Percentiles rank a stretch among this genome's conserved stretches.
Evolutionary conservation across 805 yeast genomes (phyloP).

Genomic region (Cyberlindnera maritima): DNA sequence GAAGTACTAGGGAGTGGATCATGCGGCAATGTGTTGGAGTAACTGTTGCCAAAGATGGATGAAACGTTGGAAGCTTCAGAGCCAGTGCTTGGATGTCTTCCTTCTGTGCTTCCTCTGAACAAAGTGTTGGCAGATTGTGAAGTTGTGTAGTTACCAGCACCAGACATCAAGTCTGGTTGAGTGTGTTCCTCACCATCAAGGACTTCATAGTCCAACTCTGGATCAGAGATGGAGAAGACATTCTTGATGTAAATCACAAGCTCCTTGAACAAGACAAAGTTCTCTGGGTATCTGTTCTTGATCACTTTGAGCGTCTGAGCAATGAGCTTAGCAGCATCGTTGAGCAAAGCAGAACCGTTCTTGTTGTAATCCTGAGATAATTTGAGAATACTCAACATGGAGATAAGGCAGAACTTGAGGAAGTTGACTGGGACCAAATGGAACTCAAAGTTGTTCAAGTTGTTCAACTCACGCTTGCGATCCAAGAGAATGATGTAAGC

Average conservation of each 20-base stretch:
- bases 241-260: constrained; percentile 7
- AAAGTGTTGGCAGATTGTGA: not conserved
- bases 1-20: not conserved
- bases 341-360: constrained; percentile 9
- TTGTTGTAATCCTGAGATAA: constrained; percentile 10
- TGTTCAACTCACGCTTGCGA: constrained; percentile 21
- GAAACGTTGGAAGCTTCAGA: constrained; percentile 7
- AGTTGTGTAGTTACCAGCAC: constrained; percentile 6
- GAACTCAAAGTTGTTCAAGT: constrained; percentile 28
- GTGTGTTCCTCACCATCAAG: constrained; percentile 1
- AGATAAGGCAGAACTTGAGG: constrained; percentile 23
- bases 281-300: constrained; percentile 28
- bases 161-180: constrained; percentile 5
- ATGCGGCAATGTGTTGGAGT: constrained; percentile 4
- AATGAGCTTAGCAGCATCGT: constrained; percentile 18
- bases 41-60: constrained; percentile 9
- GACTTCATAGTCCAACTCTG: constrained; percentile 11
- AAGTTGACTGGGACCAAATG: constrained; percentile 29
- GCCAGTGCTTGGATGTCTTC: constrained; percentile 5
- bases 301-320: constrained; percentile 17
- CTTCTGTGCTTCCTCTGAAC: not conserved
- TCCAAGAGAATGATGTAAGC: constrained; percentile 19
- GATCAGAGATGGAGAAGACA: constrained; percentile 7
- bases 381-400: constrained; percentile 20
- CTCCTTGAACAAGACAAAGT: constrained; percentile 24